These are phyloP conservation scores for Phytophthora citricola DNA, from an alignment of 352 stramenopile species.

Conservation along the genomic window DNA sequence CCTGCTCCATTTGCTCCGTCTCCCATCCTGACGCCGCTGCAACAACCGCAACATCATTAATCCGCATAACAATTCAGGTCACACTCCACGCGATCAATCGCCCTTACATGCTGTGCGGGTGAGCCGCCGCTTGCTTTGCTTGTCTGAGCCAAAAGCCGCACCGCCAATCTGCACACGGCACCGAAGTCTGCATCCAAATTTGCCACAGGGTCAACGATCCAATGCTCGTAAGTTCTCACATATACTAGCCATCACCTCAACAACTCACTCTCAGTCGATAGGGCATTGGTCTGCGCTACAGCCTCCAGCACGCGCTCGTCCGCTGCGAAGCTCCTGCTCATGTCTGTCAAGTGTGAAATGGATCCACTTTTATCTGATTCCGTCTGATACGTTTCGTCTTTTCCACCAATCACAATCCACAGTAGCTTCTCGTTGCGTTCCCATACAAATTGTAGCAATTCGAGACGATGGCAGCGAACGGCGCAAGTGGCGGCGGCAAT, in stretches of 20 bases:
- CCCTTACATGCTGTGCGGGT: slow-evolving; percentile 65
- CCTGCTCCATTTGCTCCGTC: slow-evolving; percentile 55
- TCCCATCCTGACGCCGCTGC: slow-evolving; percentile 69
- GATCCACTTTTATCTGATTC: slow-evolving; percentile 31
- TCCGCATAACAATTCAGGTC: not conserved
- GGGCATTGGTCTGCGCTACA: slow-evolving; percentile 38
- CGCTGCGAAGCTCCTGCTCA: slow-evolving; percentile 54
- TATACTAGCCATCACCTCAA: not conserved
- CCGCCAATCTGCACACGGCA: slow-evolving; percentile 56
- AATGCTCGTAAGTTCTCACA: not conserved
- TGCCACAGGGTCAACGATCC: not conserved
- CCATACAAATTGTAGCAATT: slow-evolving; percentile 12
- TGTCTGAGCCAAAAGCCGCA: slow-evolving; percentile 65
- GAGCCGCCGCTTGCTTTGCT: slow-evolving; percentile 68
- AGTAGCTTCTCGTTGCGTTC: not conserved
- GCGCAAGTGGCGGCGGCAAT: slow-evolving; percentile 37
- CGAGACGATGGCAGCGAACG: slow-evolving; percentile 66
- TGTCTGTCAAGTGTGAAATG: slow-evolving; percentile 17
- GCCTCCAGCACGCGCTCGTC: slow-evolving; percentile 73
- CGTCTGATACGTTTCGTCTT: slow-evolving; percentile 25
- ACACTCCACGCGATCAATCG: not conserved
- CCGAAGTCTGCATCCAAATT: slow-evolving; percentile 56
- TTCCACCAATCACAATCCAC: slow-evolving; percentile 19
- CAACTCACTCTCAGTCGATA: slow-evolving; percentile 54
- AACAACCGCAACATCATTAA: not conserved